phyloP scores from a whole-genome alignment of 2,329 filamentous ascomycete genomes.

The Xylariaceae sp. region DNA sequence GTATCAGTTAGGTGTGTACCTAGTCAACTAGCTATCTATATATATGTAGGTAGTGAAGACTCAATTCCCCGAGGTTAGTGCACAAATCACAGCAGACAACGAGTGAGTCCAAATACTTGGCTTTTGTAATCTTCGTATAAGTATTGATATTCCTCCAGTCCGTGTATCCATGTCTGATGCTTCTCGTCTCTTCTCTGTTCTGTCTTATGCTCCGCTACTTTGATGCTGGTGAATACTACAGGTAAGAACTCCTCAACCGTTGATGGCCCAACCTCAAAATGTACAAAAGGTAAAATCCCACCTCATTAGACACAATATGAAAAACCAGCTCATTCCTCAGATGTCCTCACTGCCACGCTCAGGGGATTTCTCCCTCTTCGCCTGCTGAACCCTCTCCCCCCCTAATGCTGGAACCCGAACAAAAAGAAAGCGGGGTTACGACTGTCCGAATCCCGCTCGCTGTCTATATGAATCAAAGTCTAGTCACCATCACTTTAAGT shows the following conservation, averaged over 20 bases:
- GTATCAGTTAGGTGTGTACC: too few relatives aligned
- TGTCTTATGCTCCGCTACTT: background rate
- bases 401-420: constrained; percentile 8
- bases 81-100: too few relatives aligned
- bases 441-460: constrained; percentile 19
- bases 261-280: background rate
- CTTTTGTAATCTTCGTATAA: constrained; percentile 11
- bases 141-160: constrained; percentile 8
- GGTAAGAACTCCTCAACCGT: background rate
- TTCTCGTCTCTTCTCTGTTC: constrained; percentile 9
- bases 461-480: constrained; percentile 34
- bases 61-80: background rate
- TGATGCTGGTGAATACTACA: background rate
- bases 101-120: too few relatives aligned
- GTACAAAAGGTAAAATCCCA: background rate
- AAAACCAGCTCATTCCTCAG: constrained; percentile 14
- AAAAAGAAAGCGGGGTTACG: constrained; percentile 24
- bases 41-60: too few relatives aligned
- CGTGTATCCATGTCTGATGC: constrained; percentile 14
- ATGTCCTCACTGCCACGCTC: constrained; percentile 6
- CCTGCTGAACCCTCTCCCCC: background rate
- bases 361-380: constrained; percentile 4
- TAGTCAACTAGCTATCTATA: too few relatives aligned
- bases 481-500: constrained; percentile 23
- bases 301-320: constrained; percentile 6